Conservation (phyloP, 192 early-diverging fungal genomes). For the Mortierella hygrophila region DNA sequence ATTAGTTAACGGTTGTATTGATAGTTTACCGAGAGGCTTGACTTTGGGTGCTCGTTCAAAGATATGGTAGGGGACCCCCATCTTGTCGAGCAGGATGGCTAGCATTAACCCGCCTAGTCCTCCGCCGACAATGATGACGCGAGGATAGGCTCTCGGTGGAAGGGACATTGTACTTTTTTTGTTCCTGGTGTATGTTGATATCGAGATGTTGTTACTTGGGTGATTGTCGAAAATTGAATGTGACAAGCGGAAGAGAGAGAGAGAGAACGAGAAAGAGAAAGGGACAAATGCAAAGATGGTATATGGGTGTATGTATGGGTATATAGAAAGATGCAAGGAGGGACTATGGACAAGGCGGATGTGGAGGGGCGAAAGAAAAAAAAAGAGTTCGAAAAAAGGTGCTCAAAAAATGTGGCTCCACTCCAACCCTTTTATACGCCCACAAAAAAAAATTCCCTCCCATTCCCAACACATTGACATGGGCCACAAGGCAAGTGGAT, state of each 20-base stretch:
- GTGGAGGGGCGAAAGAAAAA: too few species aligned
- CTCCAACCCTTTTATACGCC: neutral
- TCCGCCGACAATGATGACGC: conserved; percentile 27
- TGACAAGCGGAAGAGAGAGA: neutral
- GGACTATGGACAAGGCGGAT: too few species aligned
- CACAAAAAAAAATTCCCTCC: too few species aligned
- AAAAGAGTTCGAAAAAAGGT: too few species aligned
- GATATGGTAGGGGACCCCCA: conserved; percentile 21
- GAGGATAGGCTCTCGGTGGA: neutral
- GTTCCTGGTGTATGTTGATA: neutral
- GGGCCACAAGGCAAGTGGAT: too few species aligned
- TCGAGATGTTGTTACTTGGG: neutral
- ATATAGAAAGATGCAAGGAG: too few species aligned
- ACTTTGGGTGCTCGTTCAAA: conserved; percentile 8
- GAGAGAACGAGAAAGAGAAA: neutral
- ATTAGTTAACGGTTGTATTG: neutral
- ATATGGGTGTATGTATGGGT: neutral
- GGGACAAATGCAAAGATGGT: neutral
- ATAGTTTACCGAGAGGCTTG: conserved; percentile 18
- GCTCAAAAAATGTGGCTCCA: too few species aligned
- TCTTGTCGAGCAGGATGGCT: conserved; percentile 17
- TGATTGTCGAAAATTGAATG: neutral
- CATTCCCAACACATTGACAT: too few species aligned
- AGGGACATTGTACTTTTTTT: neutral
- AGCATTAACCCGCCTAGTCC: conserved; percentile 20